These are phyloP conservation scores for Persicaria tinctoria DNA, from an alignment of 148 eudicot genomes.

Conservation along the genomic window DNA sequence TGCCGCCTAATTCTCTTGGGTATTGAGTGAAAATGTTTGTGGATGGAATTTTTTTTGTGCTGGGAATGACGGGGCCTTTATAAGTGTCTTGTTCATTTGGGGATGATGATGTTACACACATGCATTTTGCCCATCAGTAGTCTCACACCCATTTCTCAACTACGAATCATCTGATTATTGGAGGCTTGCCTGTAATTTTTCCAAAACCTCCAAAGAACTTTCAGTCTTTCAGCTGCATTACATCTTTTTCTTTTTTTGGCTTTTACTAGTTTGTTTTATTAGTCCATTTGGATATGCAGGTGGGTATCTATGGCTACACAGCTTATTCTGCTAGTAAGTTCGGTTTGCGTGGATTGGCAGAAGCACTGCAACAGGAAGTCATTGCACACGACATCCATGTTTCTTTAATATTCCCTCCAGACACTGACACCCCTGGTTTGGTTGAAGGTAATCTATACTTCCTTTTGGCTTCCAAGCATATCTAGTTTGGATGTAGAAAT, in stretches of 20 bases:
- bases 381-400: constrained; percentile 74
- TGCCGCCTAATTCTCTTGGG: background rate
- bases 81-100: too few relatives aligned
- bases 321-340: constrained; percentile 97
- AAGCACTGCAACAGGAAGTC: constrained; percentile 87
- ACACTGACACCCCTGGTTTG: constrained; percentile 89
- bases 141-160: background rate
- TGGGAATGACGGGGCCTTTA: too few relatives aligned
- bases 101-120: background rate
- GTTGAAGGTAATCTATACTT: constrained; percentile 42
- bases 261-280: constrained; percentile 3
- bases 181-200: too few relatives aligned
- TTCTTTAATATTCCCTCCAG: constrained; percentile 86
- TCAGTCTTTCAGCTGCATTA: background rate
- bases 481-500: too few relatives aligned
- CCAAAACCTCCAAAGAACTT: background rate
- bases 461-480: background rate
- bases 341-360: constrained; percentile 86
- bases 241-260: background rate
- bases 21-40: too few relatives aligned
- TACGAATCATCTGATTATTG: background rate
- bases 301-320: constrained; percentile 88
- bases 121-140: background rate
- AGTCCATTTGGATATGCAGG: constrained; percentile 28
- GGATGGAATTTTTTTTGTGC: too few relatives aligned